These are phyloP conservation scores for Brassica rapa DNA, from an alignment of 345 rosid genomes.

Conservation along the genomic window DNA sequence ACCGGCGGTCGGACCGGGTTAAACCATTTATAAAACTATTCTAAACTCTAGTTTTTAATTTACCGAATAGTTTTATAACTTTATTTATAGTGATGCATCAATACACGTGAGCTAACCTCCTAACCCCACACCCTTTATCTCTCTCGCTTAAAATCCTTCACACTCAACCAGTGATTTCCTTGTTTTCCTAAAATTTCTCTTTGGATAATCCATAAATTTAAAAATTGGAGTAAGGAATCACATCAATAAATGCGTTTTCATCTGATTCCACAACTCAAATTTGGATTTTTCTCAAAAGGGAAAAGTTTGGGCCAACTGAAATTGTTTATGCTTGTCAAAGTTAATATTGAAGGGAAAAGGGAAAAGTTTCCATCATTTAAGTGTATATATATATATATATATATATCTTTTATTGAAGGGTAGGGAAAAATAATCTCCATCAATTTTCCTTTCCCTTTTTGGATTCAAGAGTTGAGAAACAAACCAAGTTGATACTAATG, in stretches of 20 bases:
- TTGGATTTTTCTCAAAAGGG: conserved; percentile 37
- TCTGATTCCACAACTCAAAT: conserved; percentile 21
- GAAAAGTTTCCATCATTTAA: conserved; percentile 27
- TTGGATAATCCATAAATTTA: conserved; percentile 24
- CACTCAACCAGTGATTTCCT: conserved; percentile 46
- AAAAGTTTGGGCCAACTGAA: conserved; percentile 35
- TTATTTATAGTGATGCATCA: neutral
- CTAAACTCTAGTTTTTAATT: neutral
- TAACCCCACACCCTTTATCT: conserved; percentile 52
- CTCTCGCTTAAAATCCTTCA: conserved; percentile 45
- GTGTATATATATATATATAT: neutral
- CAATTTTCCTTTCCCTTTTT: conserved; percentile 30
- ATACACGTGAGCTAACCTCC: conserved; percentile 93
- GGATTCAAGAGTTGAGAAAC: conserved; percentile 28
- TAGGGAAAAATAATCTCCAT: conserved; percentile 18
- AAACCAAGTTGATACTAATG: conserved; percentile 31
- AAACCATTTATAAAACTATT: neutral
- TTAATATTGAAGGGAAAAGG: too few species aligned
- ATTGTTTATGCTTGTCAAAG: conserved; percentile 28
- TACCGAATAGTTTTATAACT: neutral
- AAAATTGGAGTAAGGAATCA: conserved; percentile 2
- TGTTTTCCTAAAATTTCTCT: conserved; percentile 1
- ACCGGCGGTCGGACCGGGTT: too few species aligned
- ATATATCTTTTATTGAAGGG: conserved; percentile 12
- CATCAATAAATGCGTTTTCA: conserved; percentile 23